Percentiles rank a stretch among this genome's conserved stretches.
phyloP scores from a whole-genome alignment of 2,329 filamentous ascomycete species.

The Eurotiales sp. region DNA sequence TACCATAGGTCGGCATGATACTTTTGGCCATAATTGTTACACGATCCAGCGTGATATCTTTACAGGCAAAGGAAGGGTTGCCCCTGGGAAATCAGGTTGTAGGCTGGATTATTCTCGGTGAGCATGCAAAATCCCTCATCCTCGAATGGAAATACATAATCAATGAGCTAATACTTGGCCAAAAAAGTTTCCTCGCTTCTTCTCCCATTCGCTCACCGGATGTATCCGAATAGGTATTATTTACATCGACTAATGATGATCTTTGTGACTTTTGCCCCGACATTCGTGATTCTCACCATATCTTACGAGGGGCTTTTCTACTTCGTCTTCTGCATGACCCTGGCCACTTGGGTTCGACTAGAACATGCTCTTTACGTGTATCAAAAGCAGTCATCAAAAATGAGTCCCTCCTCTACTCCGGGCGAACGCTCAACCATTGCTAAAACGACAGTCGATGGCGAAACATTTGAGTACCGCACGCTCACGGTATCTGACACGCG shows the following conservation, averaged over 20 bases:
- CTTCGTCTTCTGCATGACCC: constrained; percentile 74
- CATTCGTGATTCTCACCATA: constrained; percentile 93
- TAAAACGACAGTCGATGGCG: constrained; percentile 27
- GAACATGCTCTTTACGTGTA: constrained; percentile 69
- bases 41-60: constrained; percentile 73
- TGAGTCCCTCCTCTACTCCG: not conserved
- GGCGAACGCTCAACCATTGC: not conserved
- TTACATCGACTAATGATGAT: constrained; percentile 83
- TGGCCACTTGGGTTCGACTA: constrained; percentile 87
- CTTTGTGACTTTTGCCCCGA: constrained; percentile 88
- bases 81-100: constrained; percentile 83
- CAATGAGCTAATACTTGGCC: constrained; percentile 16
- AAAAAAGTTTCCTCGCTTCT: constrained; percentile 65
- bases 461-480: constrained; percentile 53
- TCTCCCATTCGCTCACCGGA: constrained; percentile 74
- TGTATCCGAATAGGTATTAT: constrained; percentile 81
- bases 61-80: constrained; percentile 80
- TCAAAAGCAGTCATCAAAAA: constrained; percentile 20
- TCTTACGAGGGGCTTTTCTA: constrained; percentile 98
- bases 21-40: constrained; percentile 81
- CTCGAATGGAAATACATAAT: not conserved
- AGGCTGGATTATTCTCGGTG: constrained; percentile 76
- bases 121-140: constrained; percentile 14
- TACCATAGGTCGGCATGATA: constrained; percentile 65
- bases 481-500: constrained; percentile 80